Percentiles rank a stretch among this genome's conserved stretches.
phyloP scores from a whole-genome alignment of 805 yeast genomes.

The Wickerhamomyces sydowiorum region DNA sequence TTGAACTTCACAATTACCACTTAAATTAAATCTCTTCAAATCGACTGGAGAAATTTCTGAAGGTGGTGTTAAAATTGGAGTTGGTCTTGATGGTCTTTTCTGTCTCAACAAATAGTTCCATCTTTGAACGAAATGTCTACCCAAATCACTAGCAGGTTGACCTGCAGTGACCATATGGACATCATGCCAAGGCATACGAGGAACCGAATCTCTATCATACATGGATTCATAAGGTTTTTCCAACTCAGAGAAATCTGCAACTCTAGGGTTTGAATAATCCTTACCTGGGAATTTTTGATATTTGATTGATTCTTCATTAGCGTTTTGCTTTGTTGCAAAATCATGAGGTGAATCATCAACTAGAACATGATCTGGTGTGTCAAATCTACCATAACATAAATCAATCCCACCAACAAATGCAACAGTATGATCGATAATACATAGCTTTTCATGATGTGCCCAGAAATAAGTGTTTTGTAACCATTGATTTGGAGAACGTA shows the following conservation, averaged over 20 bases:
- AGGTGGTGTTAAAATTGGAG: constrained; percentile 91
- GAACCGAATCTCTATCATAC: constrained; percentile 75
- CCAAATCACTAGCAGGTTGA: constrained; percentile 85
- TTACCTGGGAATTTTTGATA: constrained; percentile 85
- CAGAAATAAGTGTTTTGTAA: constrained; percentile 90
- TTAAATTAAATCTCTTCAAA: constrained; percentile 44
- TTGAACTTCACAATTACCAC: constrained; percentile 91
- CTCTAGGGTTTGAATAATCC: constrained; percentile 94
- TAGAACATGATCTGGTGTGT: constrained; percentile 91
- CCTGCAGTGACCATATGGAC: constrained; percentile 95
- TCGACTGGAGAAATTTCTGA: constrained; percentile 77
- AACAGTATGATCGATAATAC: constrained; percentile 79
- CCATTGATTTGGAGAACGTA: constrained; percentile 94
- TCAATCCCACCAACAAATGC: constrained; percentile 96
- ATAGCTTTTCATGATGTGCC: constrained; percentile 97
- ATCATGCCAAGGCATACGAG: constrained; percentile 99
- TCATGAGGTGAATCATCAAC: constrained; percentile 58
- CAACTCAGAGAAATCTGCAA: constrained; percentile 74
- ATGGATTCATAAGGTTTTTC: constrained; percentile 86
- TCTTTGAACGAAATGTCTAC: constrained; percentile 93
- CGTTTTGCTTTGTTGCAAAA: constrained; percentile 24
- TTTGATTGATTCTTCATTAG: constrained; percentile 36
- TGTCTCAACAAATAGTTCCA: constrained; percentile 94
- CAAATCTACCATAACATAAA: constrained; percentile 91
- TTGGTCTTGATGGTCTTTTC: constrained; percentile 89